Conservation (phyloP, 441 rosid species). For the Breynia disticha region DNA sequence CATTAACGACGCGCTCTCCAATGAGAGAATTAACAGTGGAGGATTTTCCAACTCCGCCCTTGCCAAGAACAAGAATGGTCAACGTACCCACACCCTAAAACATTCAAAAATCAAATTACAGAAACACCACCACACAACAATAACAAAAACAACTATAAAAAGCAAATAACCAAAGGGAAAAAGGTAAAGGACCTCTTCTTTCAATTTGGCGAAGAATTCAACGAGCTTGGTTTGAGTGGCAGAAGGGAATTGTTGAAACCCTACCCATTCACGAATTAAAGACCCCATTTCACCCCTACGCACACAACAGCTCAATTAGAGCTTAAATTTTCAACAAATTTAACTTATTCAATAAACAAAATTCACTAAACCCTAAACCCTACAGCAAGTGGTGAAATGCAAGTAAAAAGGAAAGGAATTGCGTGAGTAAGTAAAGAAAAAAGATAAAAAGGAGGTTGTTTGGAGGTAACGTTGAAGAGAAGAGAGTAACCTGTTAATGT, state of each 20-base stretch:
- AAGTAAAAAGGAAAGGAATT: background rate
- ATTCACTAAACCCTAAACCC: constrained; percentile 19
- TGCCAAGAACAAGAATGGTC: constrained; percentile 91
- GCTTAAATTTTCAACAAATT: background rate
- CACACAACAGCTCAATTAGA: background rate
- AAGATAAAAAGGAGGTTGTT: background rate
- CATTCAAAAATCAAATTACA: background rate
- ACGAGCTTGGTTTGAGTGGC: constrained; percentile 67
- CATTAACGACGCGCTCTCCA: constrained; percentile 82
- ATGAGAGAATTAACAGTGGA: constrained; percentile 90
- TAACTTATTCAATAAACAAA: too few species aligned
- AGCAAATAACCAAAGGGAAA: background rate
- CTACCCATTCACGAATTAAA: constrained; percentile 69
- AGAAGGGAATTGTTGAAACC: constrained; percentile 82
- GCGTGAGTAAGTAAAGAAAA: background rate
- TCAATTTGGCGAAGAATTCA: constrained; percentile 65
- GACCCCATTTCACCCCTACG: constrained; percentile 39
- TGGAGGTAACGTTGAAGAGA: background rate
- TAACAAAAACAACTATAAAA: background rate
- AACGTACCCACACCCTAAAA: constrained; percentile 61
- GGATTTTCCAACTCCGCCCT: constrained; percentile 97
- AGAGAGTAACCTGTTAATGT: constrained; percentile 1
- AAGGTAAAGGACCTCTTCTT: constrained; percentile 50
- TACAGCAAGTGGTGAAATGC: background rate
- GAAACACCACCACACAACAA: background rate